Conservation (phyloP, 2,329 filamentous ascomycete genomes). For the Malbranchea zuffiana region DNA sequence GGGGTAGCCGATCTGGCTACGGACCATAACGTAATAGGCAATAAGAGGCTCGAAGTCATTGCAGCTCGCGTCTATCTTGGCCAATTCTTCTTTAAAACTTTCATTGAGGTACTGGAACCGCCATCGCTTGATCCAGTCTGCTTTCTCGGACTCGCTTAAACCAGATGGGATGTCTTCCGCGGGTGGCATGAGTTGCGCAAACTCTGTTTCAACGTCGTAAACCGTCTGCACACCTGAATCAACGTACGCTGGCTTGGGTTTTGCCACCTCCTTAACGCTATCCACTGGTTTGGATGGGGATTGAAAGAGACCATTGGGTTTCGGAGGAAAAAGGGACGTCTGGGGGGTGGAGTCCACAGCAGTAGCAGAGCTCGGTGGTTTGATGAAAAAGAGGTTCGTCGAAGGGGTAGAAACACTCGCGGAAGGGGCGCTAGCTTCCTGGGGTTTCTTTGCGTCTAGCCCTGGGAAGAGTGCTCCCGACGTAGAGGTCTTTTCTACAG, state of each 20-base stretch:
- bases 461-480: too few species aligned
- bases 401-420: too few species aligned
- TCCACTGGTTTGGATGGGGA: too few species aligned
- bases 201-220: constrained; percentile 8
- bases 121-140: constrained; percentile 36
- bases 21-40: constrained; percentile 21
- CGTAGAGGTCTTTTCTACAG: too few species aligned
- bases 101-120: constrained; percentile 21
- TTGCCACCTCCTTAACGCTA: too few species aligned
- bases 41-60: constrained; percentile 22
- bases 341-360: too few species aligned
- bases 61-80: constrained; percentile 17
- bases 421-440: too few species aligned
- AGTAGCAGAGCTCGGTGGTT: too few species aligned
- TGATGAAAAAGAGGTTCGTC: too few species aligned
- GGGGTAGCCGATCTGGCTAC: constrained; percentile 21
- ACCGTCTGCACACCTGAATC: constrained; percentile 8
- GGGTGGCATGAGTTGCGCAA: constrained; percentile 8
- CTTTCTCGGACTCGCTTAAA: constrained; percentile 42
- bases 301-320: not conserved
- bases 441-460: too few species aligned
- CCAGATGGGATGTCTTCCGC: constrained; percentile 21
- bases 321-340: too few species aligned
- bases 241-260: constrained; percentile 7
- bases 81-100: constrained; percentile 33